Evolutionary conservation across 257 asterid species (phyloP).

Genomic region (Petunia axillaris): DNA sequence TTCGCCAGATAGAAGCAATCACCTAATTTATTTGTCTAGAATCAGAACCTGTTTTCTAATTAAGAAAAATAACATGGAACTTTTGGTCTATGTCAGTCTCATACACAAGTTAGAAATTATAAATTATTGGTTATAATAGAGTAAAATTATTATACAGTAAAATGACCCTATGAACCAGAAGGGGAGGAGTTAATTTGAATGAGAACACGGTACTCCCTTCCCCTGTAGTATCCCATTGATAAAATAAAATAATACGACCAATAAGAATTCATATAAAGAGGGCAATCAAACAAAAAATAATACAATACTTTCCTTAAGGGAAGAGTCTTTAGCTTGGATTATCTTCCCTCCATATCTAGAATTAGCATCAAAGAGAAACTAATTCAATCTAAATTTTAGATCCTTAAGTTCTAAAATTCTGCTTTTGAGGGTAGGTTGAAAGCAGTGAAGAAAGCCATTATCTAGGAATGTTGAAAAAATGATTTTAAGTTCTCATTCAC

Average conservation of each 20-base stretch:
- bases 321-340: neutral
- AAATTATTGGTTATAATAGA: too few relatives aligned
- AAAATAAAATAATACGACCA: neutral
- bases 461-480: neutral
- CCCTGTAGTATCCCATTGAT: neutral
- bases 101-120: too few relatives aligned
- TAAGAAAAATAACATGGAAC: constrained; percentile 1
- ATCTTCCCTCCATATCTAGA: neutral
- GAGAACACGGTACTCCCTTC: neutral
- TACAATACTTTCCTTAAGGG: neutral
- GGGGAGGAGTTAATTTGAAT: too few relatives aligned
- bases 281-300: neutral
- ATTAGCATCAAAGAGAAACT: neutral
- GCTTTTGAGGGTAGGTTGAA: neutral
- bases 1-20: neutral
- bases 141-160: too few relatives aligned
- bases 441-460: neutral
- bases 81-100: neutral
- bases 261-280: neutral
- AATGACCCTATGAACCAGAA: too few relatives aligned
- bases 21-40: neutral
- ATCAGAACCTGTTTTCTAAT: neutral
- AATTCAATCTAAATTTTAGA: neutral
- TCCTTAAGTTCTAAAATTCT: neutral
- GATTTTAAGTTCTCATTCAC: constrained; percentile 7